phyloP scores from a whole-genome alignment of 2,329 filamentous ascomycete species.

The Pestalotiopsis sp. region DNA sequence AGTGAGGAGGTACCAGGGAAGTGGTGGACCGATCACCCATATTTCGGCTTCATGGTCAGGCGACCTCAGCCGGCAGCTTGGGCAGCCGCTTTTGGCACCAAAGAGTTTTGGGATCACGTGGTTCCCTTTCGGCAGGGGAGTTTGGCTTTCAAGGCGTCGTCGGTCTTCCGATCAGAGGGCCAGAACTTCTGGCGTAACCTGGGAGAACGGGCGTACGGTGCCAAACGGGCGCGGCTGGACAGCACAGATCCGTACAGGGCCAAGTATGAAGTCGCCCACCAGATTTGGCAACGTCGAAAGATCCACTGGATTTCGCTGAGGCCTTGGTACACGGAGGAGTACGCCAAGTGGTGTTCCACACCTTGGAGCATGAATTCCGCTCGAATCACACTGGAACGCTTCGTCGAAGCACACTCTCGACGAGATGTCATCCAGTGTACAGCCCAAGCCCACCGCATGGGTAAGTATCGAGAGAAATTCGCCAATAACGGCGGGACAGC shows the following conservation, averaged over 20 bases:
- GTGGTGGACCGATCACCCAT: no score
- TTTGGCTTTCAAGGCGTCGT: not conserved
- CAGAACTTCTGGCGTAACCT: not conserved
- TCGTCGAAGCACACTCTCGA: constrained; percentile 8
- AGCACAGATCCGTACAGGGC: not conserved
- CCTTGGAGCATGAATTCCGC: constrained; percentile 11
- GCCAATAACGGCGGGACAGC: not conserved
- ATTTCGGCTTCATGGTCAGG: not conserved
- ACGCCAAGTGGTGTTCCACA: constrained; percentile 2
- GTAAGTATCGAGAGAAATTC: not conserved
- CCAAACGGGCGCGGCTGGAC: not conserved
- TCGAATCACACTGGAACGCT: constrained; percentile 4
- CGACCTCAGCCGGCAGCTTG: not conserved
- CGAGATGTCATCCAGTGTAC: not conserved
- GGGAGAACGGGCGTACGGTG: not conserved
- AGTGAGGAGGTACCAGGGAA: no score
- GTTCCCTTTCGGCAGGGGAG: not conserved
- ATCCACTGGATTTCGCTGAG: not conserved
- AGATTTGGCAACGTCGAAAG: not conserved
- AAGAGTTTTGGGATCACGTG: constrained; percentile 2
- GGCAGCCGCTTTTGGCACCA: not conserved
- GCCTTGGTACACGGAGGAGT: constrained; percentile 12
- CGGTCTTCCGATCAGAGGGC: not conserved
- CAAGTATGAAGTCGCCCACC: not conserved
- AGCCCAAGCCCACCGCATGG: not conserved